phyloP scores from a whole-genome alignment of 169 alveolate genomes.

The Babesia divergens region DNA sequence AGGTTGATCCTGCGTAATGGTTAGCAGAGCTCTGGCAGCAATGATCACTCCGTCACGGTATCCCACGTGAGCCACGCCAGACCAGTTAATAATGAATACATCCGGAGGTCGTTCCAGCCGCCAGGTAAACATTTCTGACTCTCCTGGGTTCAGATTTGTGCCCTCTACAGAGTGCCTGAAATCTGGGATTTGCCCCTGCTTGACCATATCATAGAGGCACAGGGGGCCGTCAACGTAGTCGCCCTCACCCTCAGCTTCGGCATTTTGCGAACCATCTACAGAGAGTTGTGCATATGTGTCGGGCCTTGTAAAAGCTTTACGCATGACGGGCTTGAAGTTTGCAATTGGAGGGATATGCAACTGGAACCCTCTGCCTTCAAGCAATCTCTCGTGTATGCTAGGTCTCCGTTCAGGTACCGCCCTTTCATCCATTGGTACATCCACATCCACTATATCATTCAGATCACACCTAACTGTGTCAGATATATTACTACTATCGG shows the following conservation, averaged over 20 bases:
- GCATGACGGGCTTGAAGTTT: constrained; percentile 19
- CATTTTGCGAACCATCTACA: neutral
- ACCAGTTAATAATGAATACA: constrained; percentile 49
- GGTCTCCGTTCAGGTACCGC: neutral
- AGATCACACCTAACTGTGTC: neutral
- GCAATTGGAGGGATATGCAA: constrained; percentile 64
- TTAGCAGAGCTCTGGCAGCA: constrained; percentile 19
- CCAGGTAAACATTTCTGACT: constrained; percentile 39
- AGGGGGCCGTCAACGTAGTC: constrained; percentile 28
- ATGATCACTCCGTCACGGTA: constrained; percentile 29
- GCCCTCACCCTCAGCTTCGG: neutral
- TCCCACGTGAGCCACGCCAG: constrained; percentile 35
- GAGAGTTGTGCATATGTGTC: constrained; percentile 9
- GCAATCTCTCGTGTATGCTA: constrained; percentile 6
- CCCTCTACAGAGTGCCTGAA: constrained; percentile 17
- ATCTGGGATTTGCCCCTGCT: constrained; percentile 37
- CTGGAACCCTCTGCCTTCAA: constrained; percentile 52
- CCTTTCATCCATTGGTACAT: neutral
- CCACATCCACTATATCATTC: neutral
- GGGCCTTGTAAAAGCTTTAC: constrained; percentile 16
- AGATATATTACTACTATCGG: too few species aligned
- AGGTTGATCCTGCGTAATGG: constrained; percentile 6
- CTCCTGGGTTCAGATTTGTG: constrained; percentile 1
- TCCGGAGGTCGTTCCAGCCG: constrained; percentile 56
- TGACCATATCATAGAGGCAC: constrained; percentile 27